These are phyloP conservation scores for Conringia planisiliqua DNA, from an alignment of 345 rosid species.

Conservation along the genomic window DNA sequence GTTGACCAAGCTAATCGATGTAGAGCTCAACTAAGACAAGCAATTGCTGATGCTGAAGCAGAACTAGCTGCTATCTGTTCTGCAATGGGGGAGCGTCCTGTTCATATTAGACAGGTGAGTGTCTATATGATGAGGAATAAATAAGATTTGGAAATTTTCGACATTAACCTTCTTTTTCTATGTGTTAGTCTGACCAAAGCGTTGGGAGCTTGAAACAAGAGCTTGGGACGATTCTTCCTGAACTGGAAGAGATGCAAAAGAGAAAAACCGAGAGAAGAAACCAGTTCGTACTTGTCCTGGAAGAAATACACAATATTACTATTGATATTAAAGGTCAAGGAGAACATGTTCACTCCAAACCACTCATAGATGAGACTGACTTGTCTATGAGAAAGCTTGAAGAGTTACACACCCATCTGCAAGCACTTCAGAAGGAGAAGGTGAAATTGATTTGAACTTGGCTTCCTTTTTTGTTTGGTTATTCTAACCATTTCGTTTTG, in stretches of 20 bases:
- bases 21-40: conserved; percentile 79
- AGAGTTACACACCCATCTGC: conserved; percentile 62
- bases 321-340: conserved; percentile 56
- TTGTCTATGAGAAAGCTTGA: conserved; percentile 76
- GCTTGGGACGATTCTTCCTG: conserved; percentile 66
- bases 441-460: conserved; percentile 27
- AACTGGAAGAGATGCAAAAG: conserved; percentile 84
- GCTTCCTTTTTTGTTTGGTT: background rate
- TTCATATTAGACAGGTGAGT: conserved; percentile 82
- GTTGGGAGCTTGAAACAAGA: conserved; percentile 83
- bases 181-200: conserved; percentile 66
- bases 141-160: too few relatives aligned
- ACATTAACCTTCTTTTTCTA: too few relatives aligned
- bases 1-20: conserved; percentile 80
- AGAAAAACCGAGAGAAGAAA: conserved; percentile 73
- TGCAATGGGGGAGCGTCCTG: conserved; percentile 86
- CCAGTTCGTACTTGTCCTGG: conserved; percentile 65
- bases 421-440: conserved; percentile 72
- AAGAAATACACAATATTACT: conserved; percentile 49
- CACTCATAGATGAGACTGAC: conserved; percentile 61
- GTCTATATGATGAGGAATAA: background rate
- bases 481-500: background rate
- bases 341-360: conserved; percentile 29
- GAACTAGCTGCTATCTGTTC: conserved; percentile 90
- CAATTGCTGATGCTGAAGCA: conserved; percentile 87